Evolutionary conservation across 345 rosid species (phyloP).

Genomic region (Clausena lansium): DNA sequence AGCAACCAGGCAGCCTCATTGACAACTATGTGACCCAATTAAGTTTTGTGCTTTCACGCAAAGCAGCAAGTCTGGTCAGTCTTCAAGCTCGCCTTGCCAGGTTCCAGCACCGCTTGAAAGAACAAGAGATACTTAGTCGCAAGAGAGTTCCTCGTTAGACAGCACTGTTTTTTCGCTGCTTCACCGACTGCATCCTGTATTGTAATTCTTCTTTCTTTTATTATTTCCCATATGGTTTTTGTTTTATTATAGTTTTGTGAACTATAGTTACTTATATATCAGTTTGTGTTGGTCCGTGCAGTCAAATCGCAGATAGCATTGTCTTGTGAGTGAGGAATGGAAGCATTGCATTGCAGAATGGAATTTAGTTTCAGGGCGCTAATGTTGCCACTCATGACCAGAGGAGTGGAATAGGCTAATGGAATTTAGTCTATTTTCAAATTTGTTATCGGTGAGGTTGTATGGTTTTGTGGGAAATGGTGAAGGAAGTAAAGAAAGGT

Average conservation of each 20-base stretch:
- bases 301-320: conserved; percentile 2
- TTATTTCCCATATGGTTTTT: not conserved
- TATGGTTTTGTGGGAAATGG: conserved; percentile 8
- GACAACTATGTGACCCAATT: conserved; percentile 88
- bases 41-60: conserved; percentile 91
- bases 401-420: too few species aligned
- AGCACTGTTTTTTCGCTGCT: not conserved
- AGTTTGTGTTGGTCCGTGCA: conserved; percentile 16
- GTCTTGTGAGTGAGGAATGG: conserved; percentile 5
- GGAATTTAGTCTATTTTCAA: conserved; percentile 12
- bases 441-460: conserved; percentile 13
- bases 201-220: conserved; percentile 16
- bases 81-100: conserved; percentile 97
- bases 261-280: not conserved
- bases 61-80: conserved; percentile 87
- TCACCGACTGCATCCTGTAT: conserved; percentile 3
- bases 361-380: not conserved
- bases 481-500: not conserved
- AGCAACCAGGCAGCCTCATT: conserved; percentile 92
- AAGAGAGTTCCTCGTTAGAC: conserved; percentile 73
- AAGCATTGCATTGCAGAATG: not conserved
- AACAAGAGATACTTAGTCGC: conserved; percentile 87
- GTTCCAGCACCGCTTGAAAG: conserved; percentile 93
- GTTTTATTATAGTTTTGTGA: conserved; percentile 3
- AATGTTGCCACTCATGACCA: conserved; percentile 1